These are phyloP conservation scores for Fusarium pilosicola DNA, from an alignment of 2,329 filamentous ascomycete genomes.

Conservation along the genomic window DNA sequence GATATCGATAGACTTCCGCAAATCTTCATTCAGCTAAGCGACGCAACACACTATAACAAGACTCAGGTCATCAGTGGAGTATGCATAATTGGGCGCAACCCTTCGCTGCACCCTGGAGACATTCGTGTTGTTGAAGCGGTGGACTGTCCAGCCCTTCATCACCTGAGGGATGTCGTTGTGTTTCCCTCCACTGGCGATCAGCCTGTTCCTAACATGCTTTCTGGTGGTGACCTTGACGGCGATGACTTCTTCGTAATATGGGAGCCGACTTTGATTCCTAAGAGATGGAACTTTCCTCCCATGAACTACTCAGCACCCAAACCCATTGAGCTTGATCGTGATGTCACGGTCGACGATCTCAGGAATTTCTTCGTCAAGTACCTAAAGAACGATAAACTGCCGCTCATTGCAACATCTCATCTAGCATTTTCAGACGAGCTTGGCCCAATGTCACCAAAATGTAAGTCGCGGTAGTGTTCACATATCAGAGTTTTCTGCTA, in stretches of 20 bases:
- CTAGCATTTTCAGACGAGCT: constrained; percentile 77
- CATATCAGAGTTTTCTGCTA: background rate
- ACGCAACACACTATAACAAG: constrained; percentile 60
- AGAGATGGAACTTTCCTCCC: constrained; percentile 74
- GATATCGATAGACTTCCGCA: constrained; percentile 73
- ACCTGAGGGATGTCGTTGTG: constrained; percentile 87
- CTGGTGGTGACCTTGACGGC: constrained; percentile 93
- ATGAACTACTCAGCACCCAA: constrained; percentile 78
- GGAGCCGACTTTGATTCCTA: constrained; percentile 79
- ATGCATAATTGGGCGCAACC: constrained; percentile 90
- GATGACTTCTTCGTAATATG: constrained; percentile 97
- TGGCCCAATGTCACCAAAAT: constrained; percentile 75
- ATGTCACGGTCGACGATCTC: constrained; percentile 78
- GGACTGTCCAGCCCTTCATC: constrained; percentile 74
- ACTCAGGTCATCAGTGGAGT: constrained; percentile 77
- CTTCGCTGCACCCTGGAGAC: constrained; percentile 92
- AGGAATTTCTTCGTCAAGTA: constrained; percentile 89
- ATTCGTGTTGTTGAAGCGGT: constrained; percentile 88
- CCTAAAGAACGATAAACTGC: constrained; percentile 89
- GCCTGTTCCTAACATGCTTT: constrained; percentile 92
- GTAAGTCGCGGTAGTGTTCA: constrained; percentile 55
- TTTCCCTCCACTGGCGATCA: constrained; percentile 85
- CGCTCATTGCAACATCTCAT: constrained; percentile 83
- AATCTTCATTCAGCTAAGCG: constrained; percentile 86
- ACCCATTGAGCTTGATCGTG: constrained; percentile 64